Evolutionary conservation across 176 grass and related monocot species (phyloP).

Genomic region (Tillandsia leiboldiana): DNA sequence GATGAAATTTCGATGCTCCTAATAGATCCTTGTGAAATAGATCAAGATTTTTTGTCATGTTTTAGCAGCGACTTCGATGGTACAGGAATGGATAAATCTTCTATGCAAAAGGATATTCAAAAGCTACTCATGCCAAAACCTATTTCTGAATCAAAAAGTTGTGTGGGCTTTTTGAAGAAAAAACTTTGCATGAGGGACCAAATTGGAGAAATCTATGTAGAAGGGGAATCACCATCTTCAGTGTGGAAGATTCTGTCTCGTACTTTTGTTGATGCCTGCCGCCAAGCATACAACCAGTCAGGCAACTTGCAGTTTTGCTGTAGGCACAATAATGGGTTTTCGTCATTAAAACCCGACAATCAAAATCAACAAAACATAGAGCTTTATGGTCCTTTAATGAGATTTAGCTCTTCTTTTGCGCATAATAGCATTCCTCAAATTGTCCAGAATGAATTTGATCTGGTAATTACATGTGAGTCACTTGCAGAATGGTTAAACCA

Average conservation of each 20-base stretch:
- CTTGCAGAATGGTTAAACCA: conserved; percentile 76
- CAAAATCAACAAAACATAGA: conserved; percentile 26
- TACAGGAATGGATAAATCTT: conserved; percentile 21
- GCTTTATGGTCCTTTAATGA: conserved; percentile 39
- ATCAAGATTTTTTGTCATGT: conserved; percentile 53
- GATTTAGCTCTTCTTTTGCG: conserved; percentile 55
- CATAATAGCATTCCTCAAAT: conserved; percentile 29
- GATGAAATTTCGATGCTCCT: conserved; percentile 64
- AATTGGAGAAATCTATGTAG: conserved; percentile 83
- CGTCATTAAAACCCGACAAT: conserved; percentile 27
- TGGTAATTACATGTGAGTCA: conserved; percentile 43
- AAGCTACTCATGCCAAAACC: conserved; percentile 4
- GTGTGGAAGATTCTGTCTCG: conserved; percentile 75
- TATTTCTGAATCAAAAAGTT: conserved; percentile 19
- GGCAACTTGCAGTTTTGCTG: conserved; percentile 68
- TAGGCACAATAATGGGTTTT: conserved; percentile 31
- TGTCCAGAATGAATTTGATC: conserved; percentile 52
- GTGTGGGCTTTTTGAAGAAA: conserved; percentile 16
- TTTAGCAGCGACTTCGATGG: conserved; percentile 32
- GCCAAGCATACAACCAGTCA: conserved; percentile 62
- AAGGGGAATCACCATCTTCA: conserved; percentile 58
- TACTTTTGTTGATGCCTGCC: conserved; percentile 64
- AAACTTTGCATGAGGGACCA: conserved; percentile 38
- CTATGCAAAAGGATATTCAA: conserved; percentile 17
- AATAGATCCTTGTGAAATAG: conserved; percentile 35